Percentiles rank a stretch among this genome's conserved stretches.
Conservation (phyloP, 1,139 yeast genomes). For the Arxiozyma heterogenica region DNA sequence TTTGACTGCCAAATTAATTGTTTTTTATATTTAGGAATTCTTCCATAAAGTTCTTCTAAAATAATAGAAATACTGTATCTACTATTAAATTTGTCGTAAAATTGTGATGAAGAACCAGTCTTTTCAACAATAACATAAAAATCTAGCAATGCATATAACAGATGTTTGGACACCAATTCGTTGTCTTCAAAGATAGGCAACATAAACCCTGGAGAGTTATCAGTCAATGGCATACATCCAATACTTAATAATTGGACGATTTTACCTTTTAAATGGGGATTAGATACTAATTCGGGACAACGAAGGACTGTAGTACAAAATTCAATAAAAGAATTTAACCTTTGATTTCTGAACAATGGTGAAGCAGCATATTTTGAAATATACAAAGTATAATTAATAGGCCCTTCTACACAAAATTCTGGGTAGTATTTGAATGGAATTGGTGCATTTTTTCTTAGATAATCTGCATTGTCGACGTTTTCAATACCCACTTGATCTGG, state of each 20-base stretch:
- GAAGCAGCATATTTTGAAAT: constrained; percentile 50
- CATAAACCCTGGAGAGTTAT: constrained; percentile 67
- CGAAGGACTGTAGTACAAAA: constrained; percentile 66
- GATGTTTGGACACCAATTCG: constrained; percentile 51
- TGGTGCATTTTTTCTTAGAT: constrained; percentile 55
- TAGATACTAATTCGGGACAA: constrained; percentile 78
- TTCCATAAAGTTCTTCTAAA: constrained; percentile 69
- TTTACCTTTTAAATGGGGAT: constrained; percentile 86
- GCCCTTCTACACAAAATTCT: constrained; percentile 76
- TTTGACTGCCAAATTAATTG: constrained; percentile 63
- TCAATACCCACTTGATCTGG: constrained; percentile 43
- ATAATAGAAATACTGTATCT: constrained; percentile 81
- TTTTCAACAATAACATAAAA: constrained; percentile 92
- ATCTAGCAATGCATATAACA: constrained; percentile 75
- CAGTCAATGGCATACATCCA: constrained; percentile 56
- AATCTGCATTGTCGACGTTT: constrained; percentile 64
- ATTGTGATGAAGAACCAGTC: constrained; percentile 92
- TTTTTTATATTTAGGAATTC: constrained; percentile 52
- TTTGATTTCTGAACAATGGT: constrained; percentile 48
- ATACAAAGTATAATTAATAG: constrained; percentile 64
- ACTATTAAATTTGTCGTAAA: constrained; percentile 89
- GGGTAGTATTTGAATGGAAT: constrained; percentile 79
- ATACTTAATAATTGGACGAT: constrained; percentile 70
- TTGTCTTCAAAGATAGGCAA: constrained; percentile 55
- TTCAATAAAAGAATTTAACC: constrained; percentile 55